Evolutionary conservation across 2,329 filamentous ascomycete species (phyloP), one percentile per base, ranked within the genome.

Genomic region (Scedosporium dehoogii): DNA sequence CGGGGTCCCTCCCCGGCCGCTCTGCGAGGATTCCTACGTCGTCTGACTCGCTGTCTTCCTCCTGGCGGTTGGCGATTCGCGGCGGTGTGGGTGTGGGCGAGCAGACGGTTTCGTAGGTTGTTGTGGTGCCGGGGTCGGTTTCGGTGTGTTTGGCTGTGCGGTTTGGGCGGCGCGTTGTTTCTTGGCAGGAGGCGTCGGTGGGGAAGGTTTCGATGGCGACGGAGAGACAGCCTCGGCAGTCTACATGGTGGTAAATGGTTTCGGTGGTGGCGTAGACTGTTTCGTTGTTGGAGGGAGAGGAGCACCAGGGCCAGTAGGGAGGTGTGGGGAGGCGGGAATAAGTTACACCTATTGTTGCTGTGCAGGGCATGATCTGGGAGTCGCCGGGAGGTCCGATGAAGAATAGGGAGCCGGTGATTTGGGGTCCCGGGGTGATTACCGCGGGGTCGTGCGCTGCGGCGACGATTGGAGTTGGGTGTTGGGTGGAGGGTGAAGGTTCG

Each of bases 211-310:
- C 33, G 6, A 73, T 65, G 1, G 48, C 41, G 14, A 74, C 38
- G 48, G 65, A 61, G 7, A 66, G 60, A 63, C 73, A 75, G 1
- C 71, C 73, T 55, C 70, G 64, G 63, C 73, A 75, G 66, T 75
- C 67, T 41, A 74, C 62, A 14, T 66, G 53, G 2, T 58, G 63
- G 21, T 63, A 67, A 1, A 68, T 6, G 6, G 69, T 69, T 7
- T 66, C 66, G 1, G 71, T 73, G 3, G 69, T 66, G 1, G 71
- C 67, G 62, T 72, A 73, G 14, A 67, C 42, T 6, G 68, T 71
- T 25, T 59, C 33, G 21, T 53, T 18, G 38, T 70, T 62, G n/a
- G 61, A 67, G 38, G 71, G 61, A 14, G 61, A 67, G 2, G 56
- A 61, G 62, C 68, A 70, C 59, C 66, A 64, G 7, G 64, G 64